These are phyloP conservation scores for Thelonectria rubi DNA, from an alignment of 2,329 filamentous ascomycete genomes.

Conservation along the genomic window DNA sequence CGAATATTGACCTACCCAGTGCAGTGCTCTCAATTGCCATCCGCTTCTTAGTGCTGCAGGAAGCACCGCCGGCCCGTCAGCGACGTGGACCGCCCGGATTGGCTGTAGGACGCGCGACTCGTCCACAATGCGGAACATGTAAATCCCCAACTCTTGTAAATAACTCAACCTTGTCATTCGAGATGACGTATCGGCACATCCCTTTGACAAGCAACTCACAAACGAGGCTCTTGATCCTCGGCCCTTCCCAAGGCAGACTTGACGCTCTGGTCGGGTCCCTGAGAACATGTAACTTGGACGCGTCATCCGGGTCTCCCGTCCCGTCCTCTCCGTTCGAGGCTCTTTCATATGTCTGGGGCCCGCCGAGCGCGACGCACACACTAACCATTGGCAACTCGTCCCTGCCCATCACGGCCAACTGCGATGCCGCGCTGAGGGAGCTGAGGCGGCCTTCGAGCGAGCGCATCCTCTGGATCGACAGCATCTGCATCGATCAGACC, in stretches of 20 bases:
- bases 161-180: not conserved
- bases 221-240: not conserved
- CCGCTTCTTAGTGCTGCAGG: no score
- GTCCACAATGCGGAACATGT: no score
- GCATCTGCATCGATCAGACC: not conserved
- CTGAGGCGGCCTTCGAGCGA: not conserved
- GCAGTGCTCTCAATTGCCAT: no score
- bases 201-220: not conserved
- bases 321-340: not conserved
- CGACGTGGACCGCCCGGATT: no score
- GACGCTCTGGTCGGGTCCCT: not conserved
- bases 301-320: not conserved
- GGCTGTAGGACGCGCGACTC: no score
- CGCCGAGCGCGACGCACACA: not conserved
- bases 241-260: not conserved
- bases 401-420: not conserved
- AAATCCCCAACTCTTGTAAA: no score
- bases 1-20: no score
- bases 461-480: not conserved
- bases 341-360: not conserved
- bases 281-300: not conserved
- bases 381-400: not conserved
- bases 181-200: not conserved
- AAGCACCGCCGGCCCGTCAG: no score
- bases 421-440: not conserved